A percentile compares a stretch with the other conserved stretches of the same genome.
These are phyloP conservation scores for Sporothrix humicola DNA, from an alignment of 2,329 filamentous ascomycete species.

Conservation along the genomic window DNA sequence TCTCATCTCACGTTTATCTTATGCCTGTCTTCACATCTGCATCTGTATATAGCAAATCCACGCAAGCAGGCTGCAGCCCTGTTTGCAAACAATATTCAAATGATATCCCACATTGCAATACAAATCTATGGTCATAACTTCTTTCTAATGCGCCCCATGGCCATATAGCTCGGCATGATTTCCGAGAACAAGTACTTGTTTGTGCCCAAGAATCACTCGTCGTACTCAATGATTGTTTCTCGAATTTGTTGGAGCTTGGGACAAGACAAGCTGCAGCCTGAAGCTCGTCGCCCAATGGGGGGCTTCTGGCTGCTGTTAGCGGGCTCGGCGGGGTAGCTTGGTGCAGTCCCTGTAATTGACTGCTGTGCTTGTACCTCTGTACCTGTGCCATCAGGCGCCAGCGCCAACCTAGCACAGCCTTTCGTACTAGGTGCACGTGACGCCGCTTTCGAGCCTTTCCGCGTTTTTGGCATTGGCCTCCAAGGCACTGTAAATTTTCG, in stretches of 20 bases:
- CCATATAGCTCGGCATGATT: neutral
- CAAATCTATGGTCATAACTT: neutral
- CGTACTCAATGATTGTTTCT: neutral
- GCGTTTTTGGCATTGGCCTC: neutral
- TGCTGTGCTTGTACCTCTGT: too few relatives aligned
- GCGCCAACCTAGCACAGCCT: constrained; percentile 13
- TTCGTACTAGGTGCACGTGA: constrained; percentile 14
- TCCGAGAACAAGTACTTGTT: neutral
- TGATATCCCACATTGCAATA: constrained; percentile 4
- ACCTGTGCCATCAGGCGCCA: too few relatives aligned
- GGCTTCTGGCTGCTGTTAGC: neutral
- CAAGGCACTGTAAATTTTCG: constrained; percentile 10
- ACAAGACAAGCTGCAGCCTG: neutral
- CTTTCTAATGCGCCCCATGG: neutral
- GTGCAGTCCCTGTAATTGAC: neutral
- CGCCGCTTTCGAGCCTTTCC: neutral
- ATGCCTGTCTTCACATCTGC: neutral
- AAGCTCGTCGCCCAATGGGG: neutral
- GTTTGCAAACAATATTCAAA: neutral
- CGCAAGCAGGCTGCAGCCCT: neutral
- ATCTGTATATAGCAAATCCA: constrained; percentile 43
- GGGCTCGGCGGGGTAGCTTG: constrained; percentile 27
- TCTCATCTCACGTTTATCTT: neutral
- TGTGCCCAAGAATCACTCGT: neutral
- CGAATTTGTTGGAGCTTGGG: neutral